phyloP scores from a whole-genome alignment of 768 basidiomycete genomes.

The Daedalea quercina region DNA sequence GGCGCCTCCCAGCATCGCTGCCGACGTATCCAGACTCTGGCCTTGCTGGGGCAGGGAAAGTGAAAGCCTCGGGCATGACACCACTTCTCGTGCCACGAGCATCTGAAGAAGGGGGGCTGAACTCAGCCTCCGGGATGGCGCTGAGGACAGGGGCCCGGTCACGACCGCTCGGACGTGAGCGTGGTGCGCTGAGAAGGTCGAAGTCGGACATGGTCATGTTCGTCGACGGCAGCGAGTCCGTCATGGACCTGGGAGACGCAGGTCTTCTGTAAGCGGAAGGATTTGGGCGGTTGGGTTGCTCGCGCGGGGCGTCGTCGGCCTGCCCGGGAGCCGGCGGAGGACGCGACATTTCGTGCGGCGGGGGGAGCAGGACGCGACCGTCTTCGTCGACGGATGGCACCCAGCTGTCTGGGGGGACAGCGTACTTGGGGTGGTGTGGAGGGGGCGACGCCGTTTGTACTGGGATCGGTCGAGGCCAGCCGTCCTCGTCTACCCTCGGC shows the following conservation, averaged over 20 bases:
- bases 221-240: slow-evolving; percentile 19
- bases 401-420: slow-evolving; percentile 19
- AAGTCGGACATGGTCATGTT: slow-evolving; percentile 20
- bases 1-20: neutral
- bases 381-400: slow-evolving; percentile 17
- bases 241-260: slow-evolving; percentile 15
- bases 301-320: no score
- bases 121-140: slow-evolving; percentile 22
- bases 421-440: slow-evolving; percentile 10
- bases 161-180: slow-evolving; percentile 6
- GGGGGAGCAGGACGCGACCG: slow-evolving; percentile 11
- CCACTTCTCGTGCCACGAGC: slow-evolving; percentile 4
- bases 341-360: slow-evolving; percentile 11
- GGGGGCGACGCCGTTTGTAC: slow-evolving; percentile 13
- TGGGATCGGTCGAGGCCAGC: slow-evolving; percentile 6
- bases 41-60: slow-evolving; percentile 8
- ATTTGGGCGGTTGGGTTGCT: no score
- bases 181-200: slow-evolving; percentile 17
- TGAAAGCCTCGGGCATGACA: slow-evolving; percentile 13
- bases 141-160: slow-evolving; percentile 14
- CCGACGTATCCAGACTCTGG: neutral
- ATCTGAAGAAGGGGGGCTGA: slow-evolving; percentile 17
- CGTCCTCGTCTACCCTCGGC: neutral
- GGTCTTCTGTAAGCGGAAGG: neutral
- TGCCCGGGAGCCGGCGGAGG: neutral